Conservation (phyloP, 306 rosid genomes). For the Clitoria ternatea region DNA sequence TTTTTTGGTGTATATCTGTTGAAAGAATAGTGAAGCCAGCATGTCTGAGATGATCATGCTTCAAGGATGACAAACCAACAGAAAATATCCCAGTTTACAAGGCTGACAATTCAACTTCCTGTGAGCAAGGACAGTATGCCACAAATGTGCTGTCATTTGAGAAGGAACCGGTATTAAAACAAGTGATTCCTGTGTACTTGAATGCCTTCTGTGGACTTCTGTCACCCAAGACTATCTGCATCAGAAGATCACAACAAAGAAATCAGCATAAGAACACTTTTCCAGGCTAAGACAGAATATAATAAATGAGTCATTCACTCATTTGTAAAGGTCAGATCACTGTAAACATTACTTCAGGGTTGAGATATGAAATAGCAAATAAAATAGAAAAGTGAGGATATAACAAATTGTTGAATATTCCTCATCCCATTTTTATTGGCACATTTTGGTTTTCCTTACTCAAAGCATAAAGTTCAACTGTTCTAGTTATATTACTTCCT, state of each 20-base stretch:
- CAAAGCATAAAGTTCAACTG: no score
- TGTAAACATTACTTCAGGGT: no score
- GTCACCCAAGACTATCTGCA: constrained; percentile 77
- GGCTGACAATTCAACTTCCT: constrained; percentile 81
- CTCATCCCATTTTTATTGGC: no score
- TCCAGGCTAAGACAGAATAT: not conserved
- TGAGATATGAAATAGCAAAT: no score
- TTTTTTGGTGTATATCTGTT: not conserved
- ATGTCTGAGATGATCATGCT: not conserved
- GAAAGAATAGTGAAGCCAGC: not conserved
- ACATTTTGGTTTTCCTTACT: no score
- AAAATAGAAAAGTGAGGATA: no score
- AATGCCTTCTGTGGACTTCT: constrained; percentile 82
- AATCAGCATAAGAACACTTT: constrained; percentile 23
- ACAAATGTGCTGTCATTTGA: constrained; percentile 72
- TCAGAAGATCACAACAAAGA: constrained; percentile 17
- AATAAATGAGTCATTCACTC: not conserved
- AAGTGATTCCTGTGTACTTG: constrained; percentile 82
- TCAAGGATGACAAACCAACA: not conserved
- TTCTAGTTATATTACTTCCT: no score
- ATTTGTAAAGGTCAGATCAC: constrained; percentile 3
- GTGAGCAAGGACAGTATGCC: constrained; percentile 78
- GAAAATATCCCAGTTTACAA: constrained; percentile 30
- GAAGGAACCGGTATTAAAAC: constrained; percentile 81
- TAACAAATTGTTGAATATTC: no score